Base-by-base conservation (phyloP, 2,329 filamentous ascomycete genomes). In the Gliomastix tumulicola region DNA sequence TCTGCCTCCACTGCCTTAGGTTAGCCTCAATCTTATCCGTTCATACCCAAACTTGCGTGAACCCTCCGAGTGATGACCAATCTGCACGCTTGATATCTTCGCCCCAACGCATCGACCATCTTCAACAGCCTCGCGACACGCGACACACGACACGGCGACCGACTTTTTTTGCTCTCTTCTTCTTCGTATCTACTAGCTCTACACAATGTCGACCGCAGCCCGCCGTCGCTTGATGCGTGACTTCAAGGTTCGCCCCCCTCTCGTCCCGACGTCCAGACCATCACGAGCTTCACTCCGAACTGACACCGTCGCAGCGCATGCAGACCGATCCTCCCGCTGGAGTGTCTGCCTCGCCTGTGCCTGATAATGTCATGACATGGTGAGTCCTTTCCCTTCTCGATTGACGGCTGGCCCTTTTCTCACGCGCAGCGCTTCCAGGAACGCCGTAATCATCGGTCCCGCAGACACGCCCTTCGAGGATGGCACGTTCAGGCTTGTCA, bases 381-480 rank as follows among this genome's bases (percentile, higher is more conserved):
- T 94, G 30, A 32, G 30, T 18, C 12, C 18, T 12, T 15, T 20
- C n/a, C n/a, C n/a, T n/a, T n/a, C 31, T 33, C 31, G 7, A 12
- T 30, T 32, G 15, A 34, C 25, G 20, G 21, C 27, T 37, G 39
- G 30, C n/a, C 31, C 12, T n/a, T n/a, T n/a, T n/a, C n/a, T n/a
- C n/a, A 10, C 7, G 27, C n/a, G 13, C n/a, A 30, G 12, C 28
- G 32, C 36, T 42, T 41, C 33, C 49, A 96, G 90, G 90, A 98
- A 98, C 58, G 90, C 90, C 38, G 90, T 97, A 44, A 98, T 98
- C 44, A 97, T 98, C 51, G 90, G 90, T 9, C 90, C 90, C 27
- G 88, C 88, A 41, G 92, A 98, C 55, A 98, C 92, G 2, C 90
- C 92, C 2, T 98, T 97, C 54, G 92, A 98, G 64, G 92, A 98